Base-by-base conservation (phyloP, 1,284 basidiomycete genomes). In the Trichosporon inkin region DNA sequence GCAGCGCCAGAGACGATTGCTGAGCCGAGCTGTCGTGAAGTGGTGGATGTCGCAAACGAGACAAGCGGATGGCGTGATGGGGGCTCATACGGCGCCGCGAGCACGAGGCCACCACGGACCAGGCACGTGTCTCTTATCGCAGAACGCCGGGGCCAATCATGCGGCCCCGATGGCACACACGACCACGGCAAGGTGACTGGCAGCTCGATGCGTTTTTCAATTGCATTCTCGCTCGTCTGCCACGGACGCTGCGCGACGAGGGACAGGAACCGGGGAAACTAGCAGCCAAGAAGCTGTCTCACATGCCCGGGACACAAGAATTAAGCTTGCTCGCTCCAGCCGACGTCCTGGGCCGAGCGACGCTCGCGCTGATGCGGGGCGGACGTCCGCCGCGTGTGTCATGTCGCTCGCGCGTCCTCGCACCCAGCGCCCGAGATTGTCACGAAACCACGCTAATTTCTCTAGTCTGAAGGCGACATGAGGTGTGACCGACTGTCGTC, bases 61-160 rank as follows among this genome's bases (percentile, higher is more conserved):
- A 49, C 28, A n/a, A 24, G 28, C n/a, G 24, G 44, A 49, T 49
- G 44, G 44, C 44, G 44, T 49, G 44, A 49, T 49, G 44, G 44
- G 13, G 44, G 22, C 44, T 49, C 44, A 49, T 49, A 49, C 28
- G 22, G 14, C 16, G 22, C 14, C 16, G 10, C n/a, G 22, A 49
- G 44, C 44, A 49, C 44, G 53, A 10, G 17, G 41, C 5, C 41
- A 20, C 35, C 19, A 24, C 17, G 13, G 3, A 14, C 35, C 53
- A 54, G 53, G 53, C 53, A 54, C 53, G 19, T 36, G 16, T 13
- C 35, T 11, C 53, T 54, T 54, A 54, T 54, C 53, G 17, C 32
- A 14, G 53, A 36, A 8, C 22, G 22, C 7, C 10, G 24, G 22
- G 24, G n/a, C 44, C 17, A 49, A 49, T 49, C 44, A 24, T 32